A percentile compares a stretch with the other conserved stretches of the same genome.
phyloP scores from a whole-genome alignment of 148 eudicot species.

The Polygonum maritimum region DNA sequence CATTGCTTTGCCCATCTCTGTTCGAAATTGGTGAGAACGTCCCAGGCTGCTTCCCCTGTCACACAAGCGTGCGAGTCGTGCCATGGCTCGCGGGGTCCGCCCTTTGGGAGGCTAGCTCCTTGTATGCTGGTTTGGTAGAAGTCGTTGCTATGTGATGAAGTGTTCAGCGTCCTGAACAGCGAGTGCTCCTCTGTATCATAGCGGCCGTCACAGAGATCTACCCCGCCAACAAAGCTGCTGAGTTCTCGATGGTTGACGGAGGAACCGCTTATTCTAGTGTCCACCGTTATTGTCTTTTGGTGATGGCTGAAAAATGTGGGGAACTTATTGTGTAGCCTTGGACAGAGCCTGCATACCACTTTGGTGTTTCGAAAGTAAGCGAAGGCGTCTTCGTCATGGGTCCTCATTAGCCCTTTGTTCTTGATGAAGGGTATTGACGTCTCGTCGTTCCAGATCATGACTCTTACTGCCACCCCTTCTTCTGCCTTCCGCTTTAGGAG shows the following conservation, averaged over 20 bases:
- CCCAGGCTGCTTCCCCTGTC: constrained; percentile 69
- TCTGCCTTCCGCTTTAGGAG: constrained; percentile 63
- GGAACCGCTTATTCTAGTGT: constrained; percentile 26
- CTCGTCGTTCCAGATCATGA: constrained; percentile 79
- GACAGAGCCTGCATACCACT: constrained; percentile 64
- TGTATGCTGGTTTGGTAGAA: constrained; percentile 60
- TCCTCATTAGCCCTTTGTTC: constrained; percentile 78
- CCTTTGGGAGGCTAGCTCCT: constrained; percentile 66
- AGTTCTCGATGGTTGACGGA: constrained; percentile 48
- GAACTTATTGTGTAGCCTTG: constrained; percentile 51
- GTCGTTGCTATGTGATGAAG: constrained; percentile 42
- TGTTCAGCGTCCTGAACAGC: constrained; percentile 49
- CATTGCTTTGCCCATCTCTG: constrained; percentile 85
- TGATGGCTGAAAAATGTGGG: constrained; percentile 70
- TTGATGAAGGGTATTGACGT: constrained; percentile 72
- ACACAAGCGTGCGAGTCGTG: constrained; percentile 80
- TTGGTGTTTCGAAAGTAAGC: constrained; percentile 62
- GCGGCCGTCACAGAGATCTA: constrained; percentile 83
- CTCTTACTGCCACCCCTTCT: constrained; percentile 82
- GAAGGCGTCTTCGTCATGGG: constrained; percentile 59
- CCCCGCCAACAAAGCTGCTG: constrained; percentile 75
- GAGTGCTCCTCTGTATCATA: constrained; percentile 80
- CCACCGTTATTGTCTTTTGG: constrained; percentile 67
- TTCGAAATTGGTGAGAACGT: constrained; percentile 67
- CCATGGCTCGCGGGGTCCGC: constrained; percentile 90